Evolutionary conservation across 1,284 basidiomycete species (phyloP).

Genomic region (Moesziomyces sp.): DNA sequence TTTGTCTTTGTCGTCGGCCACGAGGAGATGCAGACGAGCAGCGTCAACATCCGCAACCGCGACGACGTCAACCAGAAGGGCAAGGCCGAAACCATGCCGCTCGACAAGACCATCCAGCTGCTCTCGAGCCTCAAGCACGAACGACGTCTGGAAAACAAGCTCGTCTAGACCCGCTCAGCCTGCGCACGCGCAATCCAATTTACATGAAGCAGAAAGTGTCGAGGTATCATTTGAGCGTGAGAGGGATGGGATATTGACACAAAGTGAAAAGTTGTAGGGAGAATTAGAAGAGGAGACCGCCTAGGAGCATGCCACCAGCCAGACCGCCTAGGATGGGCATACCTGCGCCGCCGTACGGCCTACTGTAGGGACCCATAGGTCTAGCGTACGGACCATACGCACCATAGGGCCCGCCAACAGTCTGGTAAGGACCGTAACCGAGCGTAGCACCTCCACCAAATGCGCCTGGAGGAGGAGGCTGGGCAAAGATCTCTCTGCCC

Average conservation of each 20-base stretch:
- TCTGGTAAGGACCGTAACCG: conserved; percentile 49
- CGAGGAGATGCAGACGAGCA: conserved; percentile 83
- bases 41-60: conserved; percentile 91
- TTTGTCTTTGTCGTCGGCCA: conserved; percentile 97
- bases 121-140: conserved; percentile 55
- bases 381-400: conserved; percentile 34
- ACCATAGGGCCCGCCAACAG: conserved; percentile 35
- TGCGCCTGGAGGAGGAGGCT: conserved; percentile 47
- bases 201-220: not conserved
- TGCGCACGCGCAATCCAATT: no score
- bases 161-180: conserved; percentile 10
- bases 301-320: conserved; percentile 48
- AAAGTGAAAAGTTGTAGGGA: no score
- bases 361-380: conserved; percentile 38
- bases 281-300: conserved; percentile 45
- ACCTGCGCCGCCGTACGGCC: conserved; percentile 30
- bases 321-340: conserved; percentile 38
- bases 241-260: not conserved
- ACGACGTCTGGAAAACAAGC: conserved; percentile 55
- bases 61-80: conserved; percentile 62
- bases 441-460: conserved; percentile 38
- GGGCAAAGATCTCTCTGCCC: conserved; percentile 50
- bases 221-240: conserved; percentile 5
- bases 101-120: conserved; percentile 50
- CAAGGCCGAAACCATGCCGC: conserved; percentile 61